Evolutionary conservation across 108 stramenopile species (phyloP).

Genomic region (Cyclotella distinguenda): DNA sequence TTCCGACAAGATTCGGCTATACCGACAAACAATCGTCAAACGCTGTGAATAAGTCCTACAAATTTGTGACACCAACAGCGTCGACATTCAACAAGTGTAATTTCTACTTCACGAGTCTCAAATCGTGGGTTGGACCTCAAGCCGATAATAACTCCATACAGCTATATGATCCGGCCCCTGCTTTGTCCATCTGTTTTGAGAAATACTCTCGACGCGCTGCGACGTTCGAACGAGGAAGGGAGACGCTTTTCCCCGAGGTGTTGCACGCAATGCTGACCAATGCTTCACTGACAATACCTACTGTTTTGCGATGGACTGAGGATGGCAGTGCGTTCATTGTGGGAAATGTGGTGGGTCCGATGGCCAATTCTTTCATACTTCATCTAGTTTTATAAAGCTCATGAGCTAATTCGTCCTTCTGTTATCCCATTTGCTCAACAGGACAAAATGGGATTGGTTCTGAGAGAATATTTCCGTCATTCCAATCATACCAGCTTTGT

Average conservation of each 20-base stretch:
- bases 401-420: too few relatives aligned
- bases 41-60: not conserved
- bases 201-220: not conserved
- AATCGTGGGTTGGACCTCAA: not conserved
- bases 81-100: not conserved
- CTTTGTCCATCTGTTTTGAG: not conserved
- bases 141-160: not conserved
- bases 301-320: constrained; percentile 5
- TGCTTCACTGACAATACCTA: not conserved
- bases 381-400: not conserved
- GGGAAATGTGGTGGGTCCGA: not conserved
- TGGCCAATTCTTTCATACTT: not conserved
- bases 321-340: not conserved
- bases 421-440: too few relatives aligned
- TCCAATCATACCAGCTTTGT: not conserved
- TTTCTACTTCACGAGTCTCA: not conserved
- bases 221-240: not conserved
- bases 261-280: constrained; percentile 9
- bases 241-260: not conserved
- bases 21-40: not conserved
- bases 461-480: constrained; percentile 1
- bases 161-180: not conserved
- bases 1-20: not conserved
- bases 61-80: not conserved
- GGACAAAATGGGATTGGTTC: constrained; percentile 3